Percentiles rank a stretch among this genome's conserved stretches.
Conservation (phyloP, 148 eudicot genomes). For the Vaccinium corymbosum region DNA sequence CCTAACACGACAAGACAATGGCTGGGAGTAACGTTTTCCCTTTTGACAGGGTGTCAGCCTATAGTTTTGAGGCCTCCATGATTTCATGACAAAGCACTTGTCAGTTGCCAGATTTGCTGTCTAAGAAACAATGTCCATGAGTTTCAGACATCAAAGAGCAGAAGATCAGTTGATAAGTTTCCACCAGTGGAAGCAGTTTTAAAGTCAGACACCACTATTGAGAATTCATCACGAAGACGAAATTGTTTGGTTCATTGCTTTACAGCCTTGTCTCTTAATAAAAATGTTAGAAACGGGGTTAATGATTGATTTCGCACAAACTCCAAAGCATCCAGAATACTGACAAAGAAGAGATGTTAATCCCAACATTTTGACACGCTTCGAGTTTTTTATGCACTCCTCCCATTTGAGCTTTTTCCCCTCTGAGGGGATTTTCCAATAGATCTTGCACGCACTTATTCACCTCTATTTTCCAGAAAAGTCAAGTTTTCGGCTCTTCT, state of each 20-base stretch:
- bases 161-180: not conserved
- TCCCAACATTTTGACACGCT: slow-evolving; percentile 4
- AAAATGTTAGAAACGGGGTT: not conserved
- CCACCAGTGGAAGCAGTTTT: not conserved
- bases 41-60: not conserved
- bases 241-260: not conserved
- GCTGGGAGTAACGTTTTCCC: not conserved
- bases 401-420: not conserved
- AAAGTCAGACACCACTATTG: not conserved
- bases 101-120: not conserved
- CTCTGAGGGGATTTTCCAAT: not conserved
- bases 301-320: not conserved
- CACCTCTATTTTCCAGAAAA: slow-evolving; percentile 1
- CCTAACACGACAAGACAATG: not conserved
- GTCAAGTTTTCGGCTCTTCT: not conserved
- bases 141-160: not conserved
- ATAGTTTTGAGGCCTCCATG: not conserved
- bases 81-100: not conserved
- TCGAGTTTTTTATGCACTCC: not conserved
- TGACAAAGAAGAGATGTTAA: not conserved
- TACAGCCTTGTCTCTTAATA: not conserved
- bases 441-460: not conserved
- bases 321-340: not conserved
- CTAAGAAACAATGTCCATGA: not conserved
- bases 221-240: too few species aligned